Evolutionary conservation across 306 rosid genomes (phyloP).

Genomic region (Prunus fruticosa): DNA sequence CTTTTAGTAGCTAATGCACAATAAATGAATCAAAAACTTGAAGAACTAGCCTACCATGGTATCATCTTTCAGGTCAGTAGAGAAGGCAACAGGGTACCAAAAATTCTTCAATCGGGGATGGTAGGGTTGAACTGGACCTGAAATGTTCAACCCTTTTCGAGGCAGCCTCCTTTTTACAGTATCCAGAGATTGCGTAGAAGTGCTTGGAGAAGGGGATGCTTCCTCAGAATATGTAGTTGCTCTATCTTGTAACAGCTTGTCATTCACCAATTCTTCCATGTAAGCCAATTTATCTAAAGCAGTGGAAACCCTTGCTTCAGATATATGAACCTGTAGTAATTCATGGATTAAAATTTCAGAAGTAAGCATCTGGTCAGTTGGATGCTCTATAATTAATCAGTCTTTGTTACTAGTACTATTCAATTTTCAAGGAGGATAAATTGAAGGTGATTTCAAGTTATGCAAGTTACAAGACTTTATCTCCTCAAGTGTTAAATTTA

Average conservation of each 20-base stretch:
- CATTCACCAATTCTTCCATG: constrained; percentile 96
- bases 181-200: constrained; percentile 43
- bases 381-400: background rate
- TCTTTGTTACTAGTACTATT: background rate
- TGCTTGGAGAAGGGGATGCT: constrained; percentile 54
- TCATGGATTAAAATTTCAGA: constrained; percentile 18
- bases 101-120: constrained; percentile 89
- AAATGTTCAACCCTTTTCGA: constrained; percentile 65
- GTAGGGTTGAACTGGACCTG: constrained; percentile 89
- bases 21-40: background rate
- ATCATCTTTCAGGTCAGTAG: constrained; percentile 70
- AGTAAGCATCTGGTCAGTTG: background rate
- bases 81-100: constrained; percentile 97
- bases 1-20: background rate
- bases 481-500: background rate
- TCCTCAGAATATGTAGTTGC: constrained; percentile 42
- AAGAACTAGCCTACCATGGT: constrained; percentile 61
- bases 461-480: background rate
- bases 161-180: constrained; percentile 32
- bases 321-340: constrained; percentile 81
- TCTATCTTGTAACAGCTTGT: constrained; percentile 65
- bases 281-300: constrained; percentile 95
- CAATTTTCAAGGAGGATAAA: background rate
- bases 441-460: background rate
- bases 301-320: constrained; percentile 87